Evolutionary conservation across 495 filamentous ascomycete species (phyloP), one percentile per base, ranked within the genome.

Genomic region (Lepraria neglecta): DNA sequence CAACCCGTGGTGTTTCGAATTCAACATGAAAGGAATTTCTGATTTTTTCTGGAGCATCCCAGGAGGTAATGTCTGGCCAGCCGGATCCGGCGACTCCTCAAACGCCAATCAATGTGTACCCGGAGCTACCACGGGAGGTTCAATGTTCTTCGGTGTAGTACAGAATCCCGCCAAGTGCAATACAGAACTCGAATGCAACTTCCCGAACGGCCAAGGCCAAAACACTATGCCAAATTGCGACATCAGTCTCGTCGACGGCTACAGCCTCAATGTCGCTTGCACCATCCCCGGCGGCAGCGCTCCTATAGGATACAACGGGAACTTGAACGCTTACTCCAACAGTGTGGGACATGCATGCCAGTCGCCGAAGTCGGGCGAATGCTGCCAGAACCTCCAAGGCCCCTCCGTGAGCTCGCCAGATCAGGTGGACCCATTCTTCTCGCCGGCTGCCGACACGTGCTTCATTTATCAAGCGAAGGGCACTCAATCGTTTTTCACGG

Each of bases 261-360:
- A 53, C 50, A 53, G 50, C 2, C 28, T 53, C 28, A 31, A 24
- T n/a, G 15, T 53, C 50, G 50, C 50, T 30, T 53, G 50, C 50
- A 53, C 50, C 1, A 28, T 28, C 47, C 47, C 47, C n/a, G 27
- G 47, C 14, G 27, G 27, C 24, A 4, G 6, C 31, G 7, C 24
- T 28, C 12, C 10, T 51, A 10, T 51, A 28, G 47, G 15, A 14
- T 24, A 24, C 24, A 24, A 24, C 2, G 24, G 24, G 24, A 24
- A 24, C 24, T 2, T 24, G 24, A 24, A 24, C 24, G 2, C 24
- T 24, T 24, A 24, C 24, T 24, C 24, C 24, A 24, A 24, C 2
- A 24, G 24, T 24, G 24, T 24, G 24, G 24, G 24, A 24, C 24
- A 24, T 24, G 24, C 24, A 24, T 24, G 24, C 24, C 24, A 24